Percentiles rank a stretch among this genome's conserved stretches.
Conservation (phyloP, 2,329 filamentous ascomycete genomes). For the Myriosclerotinia scirpicola region DNA sequence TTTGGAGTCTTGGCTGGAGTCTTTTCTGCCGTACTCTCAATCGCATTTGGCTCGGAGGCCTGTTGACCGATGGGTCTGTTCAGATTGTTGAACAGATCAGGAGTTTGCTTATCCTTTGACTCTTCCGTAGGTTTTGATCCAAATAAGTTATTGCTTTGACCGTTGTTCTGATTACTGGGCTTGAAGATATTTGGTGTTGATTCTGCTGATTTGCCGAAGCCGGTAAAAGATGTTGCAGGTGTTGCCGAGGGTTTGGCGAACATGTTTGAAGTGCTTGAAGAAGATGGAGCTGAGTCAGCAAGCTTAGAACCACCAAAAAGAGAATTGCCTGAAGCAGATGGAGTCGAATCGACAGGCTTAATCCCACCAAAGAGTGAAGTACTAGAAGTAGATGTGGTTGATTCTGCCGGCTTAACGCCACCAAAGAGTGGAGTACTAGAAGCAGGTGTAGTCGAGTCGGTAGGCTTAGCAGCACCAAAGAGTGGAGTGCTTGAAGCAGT, state of each 20-base stretch:
- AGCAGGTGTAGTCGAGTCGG: background rate
- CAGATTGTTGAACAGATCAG: background rate
- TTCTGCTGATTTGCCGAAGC: background rate
- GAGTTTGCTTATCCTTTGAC: slow-evolving; percentile 13
- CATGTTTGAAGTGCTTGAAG: slow-evolving; percentile 1
- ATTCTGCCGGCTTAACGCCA: background rate
- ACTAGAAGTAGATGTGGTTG: background rate
- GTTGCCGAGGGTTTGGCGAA: background rate
- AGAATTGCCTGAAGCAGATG: background rate
- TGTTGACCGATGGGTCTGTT: slow-evolving; percentile 8
- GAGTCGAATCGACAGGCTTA: background rate
- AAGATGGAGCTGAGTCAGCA: background rate
- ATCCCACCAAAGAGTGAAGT: background rate
- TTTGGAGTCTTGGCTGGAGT: background rate
- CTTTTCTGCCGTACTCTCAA: background rate
- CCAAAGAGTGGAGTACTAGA: background rate
- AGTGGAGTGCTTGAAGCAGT: slow-evolving; percentile 12
- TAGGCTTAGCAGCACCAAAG: slow-evolving; percentile 17
- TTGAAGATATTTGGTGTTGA: slow-evolving; percentile 15
- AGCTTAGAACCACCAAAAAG: background rate
- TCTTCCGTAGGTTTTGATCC: slow-evolving; percentile 11
- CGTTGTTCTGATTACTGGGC: slow-evolving; percentile 5
- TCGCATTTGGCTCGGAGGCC: slow-evolving; percentile 3
- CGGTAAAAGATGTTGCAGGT: background rate
- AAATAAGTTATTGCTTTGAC: slow-evolving; percentile 14